These are phyloP conservation scores for Trichoderma virens DNA, from an alignment of 495 filamentous ascomycete species.

Conservation along the genomic window DNA sequence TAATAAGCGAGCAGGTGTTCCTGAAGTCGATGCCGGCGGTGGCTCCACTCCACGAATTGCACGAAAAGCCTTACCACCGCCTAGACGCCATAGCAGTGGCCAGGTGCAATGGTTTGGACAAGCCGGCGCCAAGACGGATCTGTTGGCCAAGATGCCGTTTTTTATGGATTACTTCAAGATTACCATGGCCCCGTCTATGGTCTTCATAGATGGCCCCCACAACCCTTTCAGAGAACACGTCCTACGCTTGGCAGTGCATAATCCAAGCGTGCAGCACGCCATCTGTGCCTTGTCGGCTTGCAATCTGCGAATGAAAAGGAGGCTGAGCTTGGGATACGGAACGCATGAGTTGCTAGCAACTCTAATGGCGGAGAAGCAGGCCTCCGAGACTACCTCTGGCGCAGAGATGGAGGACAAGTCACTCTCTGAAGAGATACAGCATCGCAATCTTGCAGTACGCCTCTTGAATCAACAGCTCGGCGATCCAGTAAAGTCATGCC, in stretches of 20 bases:
- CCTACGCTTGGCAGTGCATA: conserved; percentile 66
- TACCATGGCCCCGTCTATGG: conserved; percentile 82
- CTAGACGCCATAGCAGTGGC: conserved; percentile 16
- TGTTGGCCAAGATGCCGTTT: conserved; percentile 50
- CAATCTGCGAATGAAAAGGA: conserved; percentile 62
- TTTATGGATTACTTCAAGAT: conserved; percentile 77
- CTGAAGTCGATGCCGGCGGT: conserved; percentile 1
- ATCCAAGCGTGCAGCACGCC: conserved; percentile 79
- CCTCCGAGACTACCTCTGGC: conserved; percentile 24
- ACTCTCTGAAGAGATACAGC: conserved; percentile 68
- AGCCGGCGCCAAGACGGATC: conserved; percentile 33
- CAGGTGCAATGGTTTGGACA: conserved; percentile 22
- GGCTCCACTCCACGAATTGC: background rate
- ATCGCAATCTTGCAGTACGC: conserved; percentile 73
- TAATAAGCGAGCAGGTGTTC: conserved; percentile 10
- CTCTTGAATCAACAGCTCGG: conserved; percentile 76
- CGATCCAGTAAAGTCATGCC: conserved; percentile 60
- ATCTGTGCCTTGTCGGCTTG: conserved; percentile 85
- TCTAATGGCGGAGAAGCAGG: conserved; percentile 26
- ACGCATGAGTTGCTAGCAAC: conserved; percentile 30
- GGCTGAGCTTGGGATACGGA: conserved; percentile 45
- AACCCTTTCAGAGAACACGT: conserved; percentile 85
- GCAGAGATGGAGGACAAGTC: conserved; percentile 40
- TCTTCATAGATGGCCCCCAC: conserved; percentile 77
- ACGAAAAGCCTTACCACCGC: background rate